Conservation (phyloP, 176 grass and related monocot species). For the Carex kokanica region DNA sequence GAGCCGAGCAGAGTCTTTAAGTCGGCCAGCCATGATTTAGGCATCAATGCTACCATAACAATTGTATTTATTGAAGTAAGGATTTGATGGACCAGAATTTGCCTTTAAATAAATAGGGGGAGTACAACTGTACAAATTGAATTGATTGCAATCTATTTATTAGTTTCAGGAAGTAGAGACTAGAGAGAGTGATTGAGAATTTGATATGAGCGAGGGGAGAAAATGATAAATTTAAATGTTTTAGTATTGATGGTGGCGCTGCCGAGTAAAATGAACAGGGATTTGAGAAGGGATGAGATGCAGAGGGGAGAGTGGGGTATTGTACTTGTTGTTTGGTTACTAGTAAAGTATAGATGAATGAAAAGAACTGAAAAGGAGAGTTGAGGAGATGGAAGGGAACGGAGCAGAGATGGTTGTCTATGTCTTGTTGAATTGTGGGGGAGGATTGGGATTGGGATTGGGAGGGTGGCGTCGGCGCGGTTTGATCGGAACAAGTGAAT, state of each 20-base stretch:
- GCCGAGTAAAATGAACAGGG: neutral
- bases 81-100: too few relatives aligned
- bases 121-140: neutral
- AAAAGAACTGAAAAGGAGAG: neutral
- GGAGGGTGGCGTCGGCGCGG: neutral
- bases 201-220: too few relatives aligned
- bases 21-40: slow-evolving; percentile 50
- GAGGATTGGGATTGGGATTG: too few relatives aligned
- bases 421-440: neutral
- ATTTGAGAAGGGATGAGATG: neutral
- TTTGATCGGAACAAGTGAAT: neutral
- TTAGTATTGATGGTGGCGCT: too few relatives aligned
- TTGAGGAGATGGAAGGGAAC: neutral
- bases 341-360: too few relatives aligned
- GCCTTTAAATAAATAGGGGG: neutral
- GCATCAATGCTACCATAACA: slow-evolving; percentile 29
- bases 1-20: slow-evolving; percentile 38
- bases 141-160: neutral
- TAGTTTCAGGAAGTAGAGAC: neutral
- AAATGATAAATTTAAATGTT: too few relatives aligned
- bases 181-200: neutral
- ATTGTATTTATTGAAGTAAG: neutral
- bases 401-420: too few relatives aligned
- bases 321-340: too few relatives aligned
- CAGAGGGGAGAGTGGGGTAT: too few relatives aligned